Base-by-base conservation (phyloP, 208 protist genomes). In the Leptomonas seymouri region DNA sequence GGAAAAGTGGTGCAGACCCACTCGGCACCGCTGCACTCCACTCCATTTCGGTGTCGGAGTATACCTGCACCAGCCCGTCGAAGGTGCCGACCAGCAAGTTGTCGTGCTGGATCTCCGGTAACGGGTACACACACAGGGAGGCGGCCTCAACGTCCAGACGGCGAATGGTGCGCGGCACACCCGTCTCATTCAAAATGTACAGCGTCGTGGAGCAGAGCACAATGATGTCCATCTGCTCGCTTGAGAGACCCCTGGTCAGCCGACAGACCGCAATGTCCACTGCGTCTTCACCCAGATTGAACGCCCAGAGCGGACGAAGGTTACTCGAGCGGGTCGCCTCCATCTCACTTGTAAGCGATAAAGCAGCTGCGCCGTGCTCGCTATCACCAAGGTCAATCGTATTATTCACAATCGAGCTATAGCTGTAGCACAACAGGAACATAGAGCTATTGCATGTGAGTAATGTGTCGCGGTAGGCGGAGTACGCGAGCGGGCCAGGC, bases 41-140 rank as follows among this genome's bases (percentile, higher is more conserved):
- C 67, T 94, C 79, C n/a, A 98, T 65, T 25, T 86, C 72, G 34
- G 67, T 68, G 51, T 98, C 94, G 0, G 81, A 85, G 75, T 95
- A 97, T 11, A 98, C 84, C 64, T 89, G 79, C 15, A 98, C 59
- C 5, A 84, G 81, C 2, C 81, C 84, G 45, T 82, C 86, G 30
- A 85, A 62, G 12, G 82, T 88, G 12, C 87, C 91, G 36, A 98
- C 76, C 4, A 98, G 69, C 44, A 98, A 34, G 61, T 98, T 97
- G 59, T 93, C 67, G 30, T 70, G 78, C 12, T 74, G 41, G 6
- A 67, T 78, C 42, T 55, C 67, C 2, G 84, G 81, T 8, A 95
- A 39, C 39, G 71, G 58, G 71, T 98, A 98, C 25, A 80, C 63
- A 20, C 72, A 67, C 42, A 95, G 28, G 18, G 72, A 84, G 28